Percentiles rank a stretch among this genome's conserved stretches.
phyloP scores from a whole-genome alignment of 345 rosid genomes.

The Syzygium oleosum region DNA sequence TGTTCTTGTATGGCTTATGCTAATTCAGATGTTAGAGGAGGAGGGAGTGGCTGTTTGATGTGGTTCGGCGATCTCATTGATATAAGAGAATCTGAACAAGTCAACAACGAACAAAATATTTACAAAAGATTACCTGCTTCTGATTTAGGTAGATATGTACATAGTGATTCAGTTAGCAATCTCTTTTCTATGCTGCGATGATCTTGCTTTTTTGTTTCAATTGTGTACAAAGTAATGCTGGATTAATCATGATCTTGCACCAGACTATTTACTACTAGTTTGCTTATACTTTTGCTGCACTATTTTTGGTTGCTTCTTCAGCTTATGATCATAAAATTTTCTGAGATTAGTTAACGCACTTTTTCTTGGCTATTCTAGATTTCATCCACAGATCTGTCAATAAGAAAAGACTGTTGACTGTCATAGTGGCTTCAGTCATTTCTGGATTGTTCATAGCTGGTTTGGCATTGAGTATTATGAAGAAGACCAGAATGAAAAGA shows the following conservation, averaged over 20 bases:
- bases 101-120: conserved; percentile 11
- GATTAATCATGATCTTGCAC: too few species aligned
- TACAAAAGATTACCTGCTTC: conserved; percentile 10
- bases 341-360: not conserved
- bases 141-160: conserved; percentile 6
- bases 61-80: conserved; percentile 23
- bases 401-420: too few species aligned
- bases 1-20: conserved; percentile 22
- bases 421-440: not conserved
- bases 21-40: not conserved
- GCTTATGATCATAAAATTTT: not conserved
- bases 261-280: too few species aligned
- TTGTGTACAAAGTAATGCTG: too few species aligned
- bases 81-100: not conserved
- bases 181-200: too few species aligned
- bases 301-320: too few species aligned
- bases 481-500: too few species aligned
- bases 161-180: not conserved
- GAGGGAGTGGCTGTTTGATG: conserved; percentile 24
- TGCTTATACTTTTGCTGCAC: too few species aligned
- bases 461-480: not conserved
- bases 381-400: too few species aligned
- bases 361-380: too few species aligned
- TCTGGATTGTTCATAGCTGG: not conserved
- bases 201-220: too few species aligned